Conservation (phyloP, 345 rosid genomes). For the Moringa oleifera region DNA sequence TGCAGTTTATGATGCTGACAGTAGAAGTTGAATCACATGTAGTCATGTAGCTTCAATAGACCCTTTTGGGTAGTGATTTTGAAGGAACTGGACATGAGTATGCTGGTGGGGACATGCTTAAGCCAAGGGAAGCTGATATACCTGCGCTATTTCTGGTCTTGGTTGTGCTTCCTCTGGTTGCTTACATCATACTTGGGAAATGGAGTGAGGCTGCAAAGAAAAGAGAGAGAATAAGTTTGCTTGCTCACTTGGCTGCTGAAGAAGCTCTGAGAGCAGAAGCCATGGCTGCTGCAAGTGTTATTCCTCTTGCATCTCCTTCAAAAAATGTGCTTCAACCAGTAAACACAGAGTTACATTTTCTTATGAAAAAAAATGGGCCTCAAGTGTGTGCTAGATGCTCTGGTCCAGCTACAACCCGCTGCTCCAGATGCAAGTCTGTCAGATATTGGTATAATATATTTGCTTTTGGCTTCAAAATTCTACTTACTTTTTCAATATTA, state of each 20-base stretch:
- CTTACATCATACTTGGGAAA: constrained; percentile 71
- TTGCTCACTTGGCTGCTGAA: constrained; percentile 73
- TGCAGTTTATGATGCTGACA: constrained; percentile 10
- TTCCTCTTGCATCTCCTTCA: constrained; percentile 35
- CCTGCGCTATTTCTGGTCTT: constrained; percentile 69
- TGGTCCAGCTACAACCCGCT: constrained; percentile 70
- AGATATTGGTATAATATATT: constrained; percentile 64
- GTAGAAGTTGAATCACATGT: constrained; percentile 17
- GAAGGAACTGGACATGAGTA: constrained; percentile 61
- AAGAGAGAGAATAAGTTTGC: constrained; percentile 51
- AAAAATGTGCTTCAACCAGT: constrained; percentile 43
- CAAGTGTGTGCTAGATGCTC: constrained; percentile 72
- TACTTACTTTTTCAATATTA: background rate
- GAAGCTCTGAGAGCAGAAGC: constrained; percentile 62
- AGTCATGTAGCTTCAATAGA: constrained; percentile 28
- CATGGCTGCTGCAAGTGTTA: constrained; percentile 32
- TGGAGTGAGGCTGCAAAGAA: constrained; percentile 73
- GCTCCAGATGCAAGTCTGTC: constrained; percentile 81
- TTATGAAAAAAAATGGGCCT: no score
- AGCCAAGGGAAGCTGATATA: constrained; percentile 88
- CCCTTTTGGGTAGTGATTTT: constrained; percentile 17
- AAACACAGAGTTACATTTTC: no score
- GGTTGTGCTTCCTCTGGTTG: constrained; percentile 80
- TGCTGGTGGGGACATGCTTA: constrained; percentile 79
- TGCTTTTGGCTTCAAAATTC: constrained; percentile 2